Evolutionary conservation across 2,329 filamentous ascomycete genomes (phyloP), one percentile per base, ranked within the genome.

Genomic region (Botrytis tulipae): DNA sequence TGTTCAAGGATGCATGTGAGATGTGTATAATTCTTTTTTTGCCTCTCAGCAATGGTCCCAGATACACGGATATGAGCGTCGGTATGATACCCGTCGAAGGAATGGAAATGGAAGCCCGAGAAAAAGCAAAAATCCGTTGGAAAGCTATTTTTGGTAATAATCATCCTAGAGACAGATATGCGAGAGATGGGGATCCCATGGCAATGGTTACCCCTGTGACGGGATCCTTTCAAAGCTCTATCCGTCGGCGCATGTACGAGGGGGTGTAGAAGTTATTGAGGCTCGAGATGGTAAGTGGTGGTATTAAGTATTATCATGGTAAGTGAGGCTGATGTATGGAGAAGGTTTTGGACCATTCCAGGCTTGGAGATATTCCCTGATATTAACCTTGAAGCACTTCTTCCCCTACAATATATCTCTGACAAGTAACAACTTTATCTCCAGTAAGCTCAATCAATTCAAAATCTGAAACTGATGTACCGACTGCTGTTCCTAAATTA

Each of bases 171-270:
- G 44, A 51, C 29, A 66, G 42, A 66, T 67, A 67, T 67, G 65
- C 46, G 44, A 51, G 65, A 67, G 65, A 51, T 67, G 46, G 65
- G 65, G n/a, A 40, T 68, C 46, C 69, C 59, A 63, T 71, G 57
- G 69, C 62, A 71, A 63, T 46, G 69, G 42, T 48, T 40, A 71
- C 32, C 57, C 69, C 59, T 71, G 69, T 29, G 69, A 63, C 22
- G 42, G 69, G 69, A 51, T 48, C 57, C 32, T 63, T 37, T 63
- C 46, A 63, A 29, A 48, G 60, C 25, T 60, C 37, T 70, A 59
- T 42, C 62, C n/a, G 48, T 29, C 25, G 54, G 67, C 44, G 65
- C 40, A 32, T 70, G 44, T 37, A 37, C 44, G 65, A 70, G 51
- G 51, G 40, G 40, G 25, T 65, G 32, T 61, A 37, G 59, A 40